These are phyloP conservation scores for Kickxella alabastrina DNA, from an alignment of 192 early-diverging fungal genomes.

Conservation along the genomic window DNA sequence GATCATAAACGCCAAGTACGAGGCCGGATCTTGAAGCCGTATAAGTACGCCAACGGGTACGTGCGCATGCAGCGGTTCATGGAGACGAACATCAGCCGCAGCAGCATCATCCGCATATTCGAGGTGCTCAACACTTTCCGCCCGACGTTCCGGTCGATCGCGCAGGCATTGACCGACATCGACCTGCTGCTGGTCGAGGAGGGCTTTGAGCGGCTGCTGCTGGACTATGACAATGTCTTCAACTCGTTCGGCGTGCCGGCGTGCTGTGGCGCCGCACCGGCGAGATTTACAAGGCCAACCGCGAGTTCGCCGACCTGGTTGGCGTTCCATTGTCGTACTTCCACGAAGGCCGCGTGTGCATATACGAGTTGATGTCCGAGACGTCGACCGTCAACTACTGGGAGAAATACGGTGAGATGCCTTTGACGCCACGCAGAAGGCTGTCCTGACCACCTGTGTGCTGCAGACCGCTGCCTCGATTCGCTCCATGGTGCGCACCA, in stretches of 20 bases:
- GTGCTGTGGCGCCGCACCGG: conserved; percentile 96
- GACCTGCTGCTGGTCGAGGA: conserved; percentile 95
- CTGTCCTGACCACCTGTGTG: conserved; percentile 89
- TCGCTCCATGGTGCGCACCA: conserved; percentile 32
- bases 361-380: conserved; percentile 83
- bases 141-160: conserved; percentile 82
- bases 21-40: conserved; percentile 96
- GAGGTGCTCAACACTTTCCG: conserved; percentile 86
- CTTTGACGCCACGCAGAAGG: conserved; percentile 94
- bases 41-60: conserved; percentile 93
- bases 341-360: conserved; percentile 64
- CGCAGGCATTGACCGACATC: conserved; percentile 86
- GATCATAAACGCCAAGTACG: conserved; percentile 92
- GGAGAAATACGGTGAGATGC: conserved; percentile 99
- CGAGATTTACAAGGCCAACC: conserved; percentile 94
- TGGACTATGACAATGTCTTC: conserved; percentile 95
- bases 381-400: conserved; percentile 95
- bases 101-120: conserved; percentile 66
- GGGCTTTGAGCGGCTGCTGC: conserved; percentile 87
- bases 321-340: conserved; percentile 79
- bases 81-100: conserved; percentile 69
- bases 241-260: conserved; percentile 91
- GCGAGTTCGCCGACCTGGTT: conserved; percentile 88
- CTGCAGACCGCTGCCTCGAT: conserved; percentile 52
- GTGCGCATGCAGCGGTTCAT: conserved; percentile 85